Conservation (phyloP, 225 moss, liverwort and hornwort genomes). For the Pseudoscleropodium purum region DNA sequence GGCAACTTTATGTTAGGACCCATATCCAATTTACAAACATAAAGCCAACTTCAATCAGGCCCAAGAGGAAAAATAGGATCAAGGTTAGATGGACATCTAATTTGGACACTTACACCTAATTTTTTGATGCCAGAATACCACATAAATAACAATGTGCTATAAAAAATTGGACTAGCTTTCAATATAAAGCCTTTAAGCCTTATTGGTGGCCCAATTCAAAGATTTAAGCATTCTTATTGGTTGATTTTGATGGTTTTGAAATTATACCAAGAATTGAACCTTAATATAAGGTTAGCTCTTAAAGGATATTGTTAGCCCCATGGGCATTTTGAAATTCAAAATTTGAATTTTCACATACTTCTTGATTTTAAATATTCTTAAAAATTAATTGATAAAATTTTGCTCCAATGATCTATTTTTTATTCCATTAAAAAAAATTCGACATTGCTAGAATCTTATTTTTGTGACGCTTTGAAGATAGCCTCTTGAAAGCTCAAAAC, state of each 20-base stretch:
- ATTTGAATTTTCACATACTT: too few species aligned
- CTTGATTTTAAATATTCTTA: too few species aligned
- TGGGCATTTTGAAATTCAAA: too few species aligned
- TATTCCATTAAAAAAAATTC: too few species aligned
- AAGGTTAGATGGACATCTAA: neutral
- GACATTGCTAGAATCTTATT: too few species aligned
- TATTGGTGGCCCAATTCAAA: neutral
- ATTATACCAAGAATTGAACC: rapidly evolving
- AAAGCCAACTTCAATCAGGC: rapidly evolving
- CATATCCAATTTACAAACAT: rapidly evolving
- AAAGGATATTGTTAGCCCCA: too few species aligned
- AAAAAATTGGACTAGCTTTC: neutral
- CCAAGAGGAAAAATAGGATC: rapidly evolving
- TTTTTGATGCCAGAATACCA: rapidly evolving
- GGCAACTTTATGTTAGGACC: rapidly evolving
- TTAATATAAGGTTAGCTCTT: neutral
- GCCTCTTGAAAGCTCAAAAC: too few species aligned
- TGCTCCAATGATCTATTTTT: too few species aligned
- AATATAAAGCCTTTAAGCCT: neutral
- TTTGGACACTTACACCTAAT: neutral
- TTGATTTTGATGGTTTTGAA: neutral
- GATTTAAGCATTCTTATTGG: neutral
- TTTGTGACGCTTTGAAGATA: too few species aligned
- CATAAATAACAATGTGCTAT: neutral
- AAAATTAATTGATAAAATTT: too few species aligned